Evolutionary conservation across 2,329 filamentous ascomycete genomes (phyloP).

Genomic region (Aureobasidium musti): DNA sequence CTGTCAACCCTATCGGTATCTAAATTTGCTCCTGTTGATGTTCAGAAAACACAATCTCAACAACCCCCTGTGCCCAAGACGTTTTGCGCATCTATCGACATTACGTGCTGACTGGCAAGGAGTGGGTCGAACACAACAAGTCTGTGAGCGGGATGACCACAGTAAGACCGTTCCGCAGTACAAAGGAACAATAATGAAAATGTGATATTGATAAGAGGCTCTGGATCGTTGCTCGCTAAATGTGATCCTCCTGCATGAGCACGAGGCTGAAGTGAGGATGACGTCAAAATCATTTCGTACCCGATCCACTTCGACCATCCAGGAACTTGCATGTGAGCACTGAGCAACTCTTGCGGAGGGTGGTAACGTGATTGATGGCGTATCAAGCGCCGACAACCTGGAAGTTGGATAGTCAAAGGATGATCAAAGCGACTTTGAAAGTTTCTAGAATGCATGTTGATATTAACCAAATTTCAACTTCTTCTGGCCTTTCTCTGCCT

Average conservation of each 20-base stretch:
- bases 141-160: neutral
- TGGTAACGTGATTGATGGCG: neutral
- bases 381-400: neutral
- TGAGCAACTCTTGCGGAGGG: neutral
- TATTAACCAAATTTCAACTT: constrained; percentile 48
- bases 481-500: constrained; percentile 49
- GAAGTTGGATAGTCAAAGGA: neutral
- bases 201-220: neutral
- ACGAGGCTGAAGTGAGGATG: neutral
- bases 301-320: neutral
- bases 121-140: neutral
- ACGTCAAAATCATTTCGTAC: neutral
- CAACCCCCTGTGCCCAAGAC: neutral
- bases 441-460: neutral
- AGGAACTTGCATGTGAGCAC: neutral
- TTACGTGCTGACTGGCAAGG: neutral
- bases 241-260: neutral
- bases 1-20: neutral
- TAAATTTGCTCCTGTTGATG: neutral
- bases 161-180: neutral
- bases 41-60: neutral
- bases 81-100: neutral
- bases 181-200: constrained; percentile 1
- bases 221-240: neutral
- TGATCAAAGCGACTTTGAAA: neutral